phyloP scores from a whole-genome alignment of 2,329 filamentous ascomycete species.

The Pseudogymnoascus sp. region DNA sequence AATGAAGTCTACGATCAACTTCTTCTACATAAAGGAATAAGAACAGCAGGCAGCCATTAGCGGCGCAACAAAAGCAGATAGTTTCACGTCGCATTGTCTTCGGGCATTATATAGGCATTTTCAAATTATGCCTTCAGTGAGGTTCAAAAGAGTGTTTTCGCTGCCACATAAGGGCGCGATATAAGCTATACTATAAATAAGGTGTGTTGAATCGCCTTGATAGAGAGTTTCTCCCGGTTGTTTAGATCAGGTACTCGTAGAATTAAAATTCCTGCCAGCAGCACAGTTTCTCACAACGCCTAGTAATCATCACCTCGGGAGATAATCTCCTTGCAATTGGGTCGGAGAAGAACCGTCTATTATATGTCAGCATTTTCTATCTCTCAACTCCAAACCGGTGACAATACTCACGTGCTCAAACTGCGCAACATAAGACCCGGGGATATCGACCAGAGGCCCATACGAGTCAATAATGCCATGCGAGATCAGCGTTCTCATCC shows the following conservation, averaged over 20 bases:
- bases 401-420: conserved; percentile 46
- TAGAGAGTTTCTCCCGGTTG: neutral
- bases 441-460: conserved; percentile 46
- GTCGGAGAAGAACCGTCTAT: conserved; percentile 40
- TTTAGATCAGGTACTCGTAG: neutral
- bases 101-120: neutral
- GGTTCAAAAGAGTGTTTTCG: neutral
- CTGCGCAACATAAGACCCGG: conserved; percentile 55
- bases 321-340: conserved; percentile 41
- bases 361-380: conserved; percentile 4
- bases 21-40: no score
- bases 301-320: conserved; percentile 47
- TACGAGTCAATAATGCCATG: conserved; percentile 51
- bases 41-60: neutral
- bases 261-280: neutral
- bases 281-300: neutral
- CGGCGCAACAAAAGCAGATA: no score
- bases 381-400: neutral
- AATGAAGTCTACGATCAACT: no score
- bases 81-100: neutral
- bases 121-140: neutral
- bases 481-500: conserved; percentile 48
- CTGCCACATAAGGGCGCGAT: neutral
- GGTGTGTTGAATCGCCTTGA: neutral
- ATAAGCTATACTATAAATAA: neutral